These are phyloP conservation scores for Mallotus japonicus DNA, from an alignment of 441 rosid species.

Conservation along the genomic window DNA sequence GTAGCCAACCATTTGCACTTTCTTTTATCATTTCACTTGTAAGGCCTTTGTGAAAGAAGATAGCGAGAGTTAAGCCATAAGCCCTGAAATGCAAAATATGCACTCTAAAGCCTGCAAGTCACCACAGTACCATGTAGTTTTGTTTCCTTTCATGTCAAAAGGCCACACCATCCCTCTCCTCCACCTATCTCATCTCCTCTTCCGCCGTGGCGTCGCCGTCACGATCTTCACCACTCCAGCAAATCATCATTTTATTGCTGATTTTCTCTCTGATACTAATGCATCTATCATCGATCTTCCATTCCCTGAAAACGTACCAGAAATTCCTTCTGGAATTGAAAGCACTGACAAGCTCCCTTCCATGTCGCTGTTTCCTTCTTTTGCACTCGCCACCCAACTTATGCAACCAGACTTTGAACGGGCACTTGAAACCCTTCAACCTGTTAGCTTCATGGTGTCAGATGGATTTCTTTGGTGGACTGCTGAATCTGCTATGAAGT, in stretches of 20 bases:
- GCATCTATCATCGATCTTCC: constrained; percentile 44
- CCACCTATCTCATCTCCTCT: constrained; percentile 57
- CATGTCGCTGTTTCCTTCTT: constrained; percentile 43
- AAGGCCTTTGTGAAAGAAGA: no score
- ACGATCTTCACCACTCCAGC: constrained; percentile 67
- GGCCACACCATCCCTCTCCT: constrained; percentile 79
- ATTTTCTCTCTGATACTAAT: constrained; percentile 40
- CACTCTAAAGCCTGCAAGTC: neutral
- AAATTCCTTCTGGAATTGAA: constrained; percentile 51
- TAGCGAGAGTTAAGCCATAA: neutral
- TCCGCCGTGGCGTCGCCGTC: constrained; percentile 39
- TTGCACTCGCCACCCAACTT: constrained; percentile 50
- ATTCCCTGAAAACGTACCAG: constrained; percentile 47
- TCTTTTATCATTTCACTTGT: no score
- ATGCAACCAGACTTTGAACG: constrained; percentile 57
- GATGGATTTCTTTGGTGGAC: constrained; percentile 85
- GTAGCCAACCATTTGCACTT: no score
- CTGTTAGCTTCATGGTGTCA: constrained; percentile 51
- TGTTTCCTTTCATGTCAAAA: constrained; percentile 81
- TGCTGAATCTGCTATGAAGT: constrained; percentile 52
- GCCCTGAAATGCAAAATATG: neutral
- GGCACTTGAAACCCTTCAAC: constrained; percentile 37
- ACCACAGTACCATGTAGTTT: constrained; percentile 33
- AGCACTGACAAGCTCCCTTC: constrained; percentile 67
- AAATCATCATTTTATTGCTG: constrained; percentile 50